phyloP scores from a whole-genome alignment of 2,329 filamentous ascomycete genomes.

The Paracoccidioides lutzii region DNA sequence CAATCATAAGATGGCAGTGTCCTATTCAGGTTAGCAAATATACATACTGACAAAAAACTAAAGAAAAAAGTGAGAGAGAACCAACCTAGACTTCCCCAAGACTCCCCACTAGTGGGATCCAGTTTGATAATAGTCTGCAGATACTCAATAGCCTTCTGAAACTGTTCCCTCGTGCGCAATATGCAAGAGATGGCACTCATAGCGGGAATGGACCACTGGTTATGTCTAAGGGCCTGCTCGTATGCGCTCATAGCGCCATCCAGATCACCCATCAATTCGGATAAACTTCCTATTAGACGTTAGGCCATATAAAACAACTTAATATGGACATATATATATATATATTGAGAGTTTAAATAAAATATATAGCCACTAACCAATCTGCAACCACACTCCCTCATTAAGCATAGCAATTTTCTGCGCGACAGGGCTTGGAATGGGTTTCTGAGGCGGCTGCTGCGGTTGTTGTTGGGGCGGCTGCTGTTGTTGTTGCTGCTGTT shows the following conservation, averaged over 20 bases:
- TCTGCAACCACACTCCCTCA: constrained; percentile 81
- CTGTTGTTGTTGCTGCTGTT: constrained; percentile 25
- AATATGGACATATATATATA: constrained; percentile 13
- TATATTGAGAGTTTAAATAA: constrained; percentile 7
- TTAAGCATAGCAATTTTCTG: constrained; percentile 69
- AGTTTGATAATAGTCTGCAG: constrained; percentile 82
- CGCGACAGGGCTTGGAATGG: constrained; percentile 50
- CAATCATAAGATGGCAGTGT: constrained; percentile 99
- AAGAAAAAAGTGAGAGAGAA: constrained; percentile 4
- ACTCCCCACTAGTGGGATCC: constrained; percentile 79
- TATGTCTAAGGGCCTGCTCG: constrained; percentile 77
- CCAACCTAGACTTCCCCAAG: constrained; percentile 87
- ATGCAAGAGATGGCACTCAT: constrained; percentile 94
- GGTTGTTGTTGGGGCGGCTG: constrained; percentile 11
- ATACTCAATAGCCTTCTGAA: constrained; percentile 86
- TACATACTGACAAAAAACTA: not conserved
- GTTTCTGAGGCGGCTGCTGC: constrained; percentile 36
- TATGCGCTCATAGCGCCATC: constrained; percentile 86
- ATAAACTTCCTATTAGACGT: constrained; percentile 55
- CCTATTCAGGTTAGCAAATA: constrained; percentile 39
- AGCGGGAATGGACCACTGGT: constrained; percentile 74
- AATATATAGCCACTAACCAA: constrained; percentile 51
- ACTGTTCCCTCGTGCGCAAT: constrained; percentile 81
- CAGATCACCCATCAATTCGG: constrained; percentile 74
- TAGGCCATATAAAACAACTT: constrained; percentile 5